These are phyloP conservation scores for Tolypocladium inflatum DNA, from an alignment of 2,329 filamentous ascomycete species.

Conservation along the genomic window DNA sequence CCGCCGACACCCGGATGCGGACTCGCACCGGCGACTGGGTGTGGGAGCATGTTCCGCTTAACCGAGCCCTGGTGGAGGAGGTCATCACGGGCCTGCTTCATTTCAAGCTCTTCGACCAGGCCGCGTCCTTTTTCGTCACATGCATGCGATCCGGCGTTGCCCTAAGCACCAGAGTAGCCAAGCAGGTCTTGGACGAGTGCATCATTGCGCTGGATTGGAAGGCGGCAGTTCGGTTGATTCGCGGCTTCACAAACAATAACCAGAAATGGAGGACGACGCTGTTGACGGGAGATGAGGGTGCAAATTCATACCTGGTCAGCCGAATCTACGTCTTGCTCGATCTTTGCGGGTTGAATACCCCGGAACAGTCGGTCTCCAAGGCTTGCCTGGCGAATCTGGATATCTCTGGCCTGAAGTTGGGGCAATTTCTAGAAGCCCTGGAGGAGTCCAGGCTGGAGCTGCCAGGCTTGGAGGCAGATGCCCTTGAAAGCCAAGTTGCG, in stretches of 20 bases:
- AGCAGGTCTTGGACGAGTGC: slow-evolving; percentile 30
- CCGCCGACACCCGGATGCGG: slow-evolving; percentile 11
- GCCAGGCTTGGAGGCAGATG: background rate
- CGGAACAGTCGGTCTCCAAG: slow-evolving; percentile 2
- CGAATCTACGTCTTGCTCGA: slow-evolving; percentile 26
- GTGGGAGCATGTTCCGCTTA: slow-evolving; percentile 29
- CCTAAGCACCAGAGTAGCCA: slow-evolving; percentile 21
- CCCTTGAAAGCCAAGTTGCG: background rate
- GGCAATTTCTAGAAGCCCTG: slow-evolving; percentile 13
- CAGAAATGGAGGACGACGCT: slow-evolving; percentile 17
- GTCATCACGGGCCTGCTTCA: slow-evolving; percentile 39
- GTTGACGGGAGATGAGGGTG: slow-evolving; percentile 8
- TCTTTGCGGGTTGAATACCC: slow-evolving; percentile 19
- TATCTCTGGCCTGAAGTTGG: slow-evolving; percentile 12
- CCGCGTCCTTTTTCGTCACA: slow-evolving; percentile 30
- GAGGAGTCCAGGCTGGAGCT: slow-evolving; percentile 6
- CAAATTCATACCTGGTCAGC: slow-evolving; percentile 16
- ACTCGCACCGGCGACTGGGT: slow-evolving; percentile 22
- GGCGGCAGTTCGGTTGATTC: slow-evolving; percentile 20
- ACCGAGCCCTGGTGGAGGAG: slow-evolving; percentile 30
- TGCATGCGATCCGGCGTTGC: slow-evolving; percentile 25
- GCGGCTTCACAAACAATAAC: slow-evolving; percentile 14
- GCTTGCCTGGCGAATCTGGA: slow-evolving; percentile 14
- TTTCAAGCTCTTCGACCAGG: slow-evolving; percentile 34
- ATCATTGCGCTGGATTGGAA: slow-evolving; percentile 31